A percentile compares a stretch with the other conserved stretches of the same genome.
These are phyloP conservation scores for Metschnikowia shivogae DNA, from an alignment of 805 yeast genomes.

Conservation along the genomic window DNA sequence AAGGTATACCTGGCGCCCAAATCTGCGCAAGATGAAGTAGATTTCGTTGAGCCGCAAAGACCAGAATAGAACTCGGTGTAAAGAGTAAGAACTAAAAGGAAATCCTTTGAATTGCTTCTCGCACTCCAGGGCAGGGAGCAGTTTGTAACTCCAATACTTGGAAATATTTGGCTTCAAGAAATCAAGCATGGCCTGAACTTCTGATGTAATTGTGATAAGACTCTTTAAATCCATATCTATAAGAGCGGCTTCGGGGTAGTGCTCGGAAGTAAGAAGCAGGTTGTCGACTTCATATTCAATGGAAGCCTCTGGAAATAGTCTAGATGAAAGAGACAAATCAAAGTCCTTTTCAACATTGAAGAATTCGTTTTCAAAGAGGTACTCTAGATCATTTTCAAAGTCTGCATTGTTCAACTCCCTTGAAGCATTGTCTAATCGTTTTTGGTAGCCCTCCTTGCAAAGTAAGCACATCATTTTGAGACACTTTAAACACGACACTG, in stretches of 20 bases:
- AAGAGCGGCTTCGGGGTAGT: conserved; percentile 26
- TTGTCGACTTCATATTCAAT: conserved; percentile 8
- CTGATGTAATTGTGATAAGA: conserved; percentile 23
- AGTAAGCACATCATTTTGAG: conserved; percentile 25
- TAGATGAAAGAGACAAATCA: conserved; percentile 21
- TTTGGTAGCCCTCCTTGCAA: conserved; percentile 37
- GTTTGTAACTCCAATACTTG: conserved; percentile 11
- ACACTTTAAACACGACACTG: conserved; percentile 24
- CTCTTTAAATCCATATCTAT: conserved; percentile 39
- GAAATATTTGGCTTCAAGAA: conserved; percentile 18
- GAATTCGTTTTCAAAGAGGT: conserved; percentile 18
- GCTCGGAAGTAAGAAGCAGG: conserved; percentile 5
- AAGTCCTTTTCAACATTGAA: conserved; percentile 21
- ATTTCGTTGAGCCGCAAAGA: conserved; percentile 48
- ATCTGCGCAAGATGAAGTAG: conserved; percentile 42
- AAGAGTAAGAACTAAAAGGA: conserved; percentile 35
- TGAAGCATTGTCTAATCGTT: conserved; percentile 28
- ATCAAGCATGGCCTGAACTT: conserved; percentile 26
- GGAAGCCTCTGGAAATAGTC: conserved; percentile 4
- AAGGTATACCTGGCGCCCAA: conserved; percentile 45
- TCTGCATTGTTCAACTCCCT: conserved; percentile 18
- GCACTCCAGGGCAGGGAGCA: conserved; percentile 9
- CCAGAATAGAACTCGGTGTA: conserved; percentile 46
- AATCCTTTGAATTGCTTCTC: conserved; percentile 13
- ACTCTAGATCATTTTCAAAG: conserved; percentile 20